Conservation (phyloP, 23 red algal genomes). For the Gracilaria vermiculophylla region DNA sequence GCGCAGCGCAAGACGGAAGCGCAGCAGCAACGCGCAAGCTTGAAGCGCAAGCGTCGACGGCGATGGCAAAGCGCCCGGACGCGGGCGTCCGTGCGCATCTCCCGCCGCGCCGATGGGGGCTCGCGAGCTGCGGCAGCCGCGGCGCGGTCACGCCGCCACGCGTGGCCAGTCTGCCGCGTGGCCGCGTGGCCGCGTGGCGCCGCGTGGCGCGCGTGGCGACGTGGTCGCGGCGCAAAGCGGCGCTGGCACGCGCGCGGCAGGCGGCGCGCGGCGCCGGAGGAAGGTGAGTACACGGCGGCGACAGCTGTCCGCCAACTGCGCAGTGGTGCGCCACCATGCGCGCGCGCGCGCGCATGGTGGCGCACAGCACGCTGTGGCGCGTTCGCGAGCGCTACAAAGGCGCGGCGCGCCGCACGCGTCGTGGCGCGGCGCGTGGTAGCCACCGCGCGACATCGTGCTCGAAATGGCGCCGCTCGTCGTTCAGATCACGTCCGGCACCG, state of each 20-base stretch:
- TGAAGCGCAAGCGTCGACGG: too few relatives aligned
- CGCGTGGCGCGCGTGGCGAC: neutral
- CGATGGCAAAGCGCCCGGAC: too few relatives aligned
- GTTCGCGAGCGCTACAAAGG: neutral
- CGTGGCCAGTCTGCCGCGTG: too few relatives aligned
- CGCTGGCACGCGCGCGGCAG: neutral
- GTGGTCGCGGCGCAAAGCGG: neutral
- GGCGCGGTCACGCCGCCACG: too few relatives aligned
- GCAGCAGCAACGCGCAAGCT: too few relatives aligned
- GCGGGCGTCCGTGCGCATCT: neutral
- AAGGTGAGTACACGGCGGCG: neutral
- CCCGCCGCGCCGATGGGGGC: neutral
- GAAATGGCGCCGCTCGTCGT: slow-evolving; percentile 22
- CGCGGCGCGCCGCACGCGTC: neutral
- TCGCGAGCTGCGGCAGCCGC: neutral
- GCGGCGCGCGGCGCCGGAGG: neutral
- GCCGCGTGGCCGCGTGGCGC: too few relatives aligned
- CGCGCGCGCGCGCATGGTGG: neutral
- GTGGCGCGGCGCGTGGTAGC: too few relatives aligned
- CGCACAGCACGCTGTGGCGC: too few relatives aligned
- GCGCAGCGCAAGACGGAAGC: too few relatives aligned
- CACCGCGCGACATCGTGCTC: neutral
- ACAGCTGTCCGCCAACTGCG: neutral
- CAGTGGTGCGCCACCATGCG: neutral
- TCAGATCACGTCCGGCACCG: slow-evolving; percentile 13